These are phyloP conservation scores for Trichophyton rubrum DNA, from an alignment of 2,329 filamentous ascomycete species.

Conservation along the genomic window DNA sequence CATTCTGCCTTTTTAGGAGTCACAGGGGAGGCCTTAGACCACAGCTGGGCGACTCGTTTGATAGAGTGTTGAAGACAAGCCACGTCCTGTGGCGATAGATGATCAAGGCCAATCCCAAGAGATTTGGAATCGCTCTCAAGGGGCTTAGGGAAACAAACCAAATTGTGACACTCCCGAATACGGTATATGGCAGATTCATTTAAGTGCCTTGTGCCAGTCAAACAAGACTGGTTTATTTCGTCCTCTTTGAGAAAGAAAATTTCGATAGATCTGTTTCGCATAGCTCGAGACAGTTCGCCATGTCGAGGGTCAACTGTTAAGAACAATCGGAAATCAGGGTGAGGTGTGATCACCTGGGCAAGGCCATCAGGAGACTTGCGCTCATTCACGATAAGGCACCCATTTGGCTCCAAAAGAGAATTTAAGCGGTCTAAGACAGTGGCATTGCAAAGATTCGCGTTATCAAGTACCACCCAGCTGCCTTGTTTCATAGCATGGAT, in stretches of 20 bases:
- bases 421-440: constrained; percentile 91
- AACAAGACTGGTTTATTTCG: constrained; percentile 9
- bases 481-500: constrained; percentile 76
- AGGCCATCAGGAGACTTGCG: constrained; percentile 73
- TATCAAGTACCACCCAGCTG: constrained; percentile 88
- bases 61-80: constrained; percentile 23
- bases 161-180: constrained; percentile 25
- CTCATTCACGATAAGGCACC: constrained; percentile 81
- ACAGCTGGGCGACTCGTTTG: constrained; percentile 14
- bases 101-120: constrained; percentile 26
- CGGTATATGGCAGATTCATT: constrained; percentile 30
- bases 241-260: constrained; percentile 53
- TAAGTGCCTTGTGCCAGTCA: constrained; percentile 23
- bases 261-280: constrained; percentile 90
- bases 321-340: constrained; percentile 82
- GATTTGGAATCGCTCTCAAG: constrained; percentile 13
- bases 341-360: constrained; percentile 65
- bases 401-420: constrained; percentile 82
- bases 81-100: constrained; percentile 26
- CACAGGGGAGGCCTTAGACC: neutral
- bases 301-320: constrained; percentile 84
- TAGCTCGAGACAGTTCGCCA: constrained; percentile 86
- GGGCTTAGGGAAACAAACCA: constrained; percentile 11
- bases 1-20: constrained; percentile 9
- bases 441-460: constrained; percentile 91